These are phyloP conservation scores for Plantago coronopus DNA, from an alignment of 305 asterid genomes.

Conservation along the genomic window DNA sequence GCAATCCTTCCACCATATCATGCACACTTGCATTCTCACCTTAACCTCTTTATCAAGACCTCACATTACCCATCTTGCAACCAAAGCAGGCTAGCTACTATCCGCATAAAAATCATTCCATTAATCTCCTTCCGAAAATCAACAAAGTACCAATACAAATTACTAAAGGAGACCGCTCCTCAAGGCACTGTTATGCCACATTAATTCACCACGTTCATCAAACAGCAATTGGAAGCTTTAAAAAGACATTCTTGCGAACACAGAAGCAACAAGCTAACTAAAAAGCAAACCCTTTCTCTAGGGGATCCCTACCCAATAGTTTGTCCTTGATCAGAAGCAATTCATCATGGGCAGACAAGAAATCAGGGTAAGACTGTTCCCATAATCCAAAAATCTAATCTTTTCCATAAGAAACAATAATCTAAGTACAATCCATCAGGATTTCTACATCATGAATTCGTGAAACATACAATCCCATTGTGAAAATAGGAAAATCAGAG, in stretches of 20 bases:
- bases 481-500: too few relatives aligned
- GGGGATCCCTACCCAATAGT: too few relatives aligned
- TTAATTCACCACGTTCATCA: too few relatives aligned
- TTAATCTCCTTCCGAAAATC: neutral
- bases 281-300: too few relatives aligned
- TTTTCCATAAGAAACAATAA: neutral
- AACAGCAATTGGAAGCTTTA: too few relatives aligned
- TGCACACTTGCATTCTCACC: too few relatives aligned
- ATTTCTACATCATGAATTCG: neutral
- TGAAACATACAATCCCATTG: neutral
- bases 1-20: too few relatives aligned
- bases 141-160: neutral
- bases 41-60: neutral
- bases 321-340: too few relatives aligned
- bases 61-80: neutral
- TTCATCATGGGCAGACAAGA: neutral
- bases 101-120: neutral
- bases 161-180: neutral
- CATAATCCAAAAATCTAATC: neutral
- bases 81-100: neutral
- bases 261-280: too few relatives aligned
- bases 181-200: neutral
- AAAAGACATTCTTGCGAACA: too few relatives aligned
- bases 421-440: neutral
- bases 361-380: neutral